Conservation (phyloP, 345 rosid species). For the Dipteronia sinensis region DNA sequence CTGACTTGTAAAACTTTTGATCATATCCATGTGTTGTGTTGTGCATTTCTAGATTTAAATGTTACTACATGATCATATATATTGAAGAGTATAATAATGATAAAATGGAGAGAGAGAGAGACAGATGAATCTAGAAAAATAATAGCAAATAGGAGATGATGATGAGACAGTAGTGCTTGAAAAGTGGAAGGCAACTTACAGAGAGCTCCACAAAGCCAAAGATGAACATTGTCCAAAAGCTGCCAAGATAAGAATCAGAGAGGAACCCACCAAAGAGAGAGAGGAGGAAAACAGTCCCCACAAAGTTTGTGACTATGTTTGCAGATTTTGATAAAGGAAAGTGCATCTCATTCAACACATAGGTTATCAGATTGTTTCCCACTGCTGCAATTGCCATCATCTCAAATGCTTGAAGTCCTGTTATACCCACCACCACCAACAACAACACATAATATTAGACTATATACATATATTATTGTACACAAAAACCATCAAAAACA, state of each 20-base stretch:
- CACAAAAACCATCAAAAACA: neutral
- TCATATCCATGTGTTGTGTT: too few species aligned
- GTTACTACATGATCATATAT: too few species aligned
- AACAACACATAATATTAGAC: too few species aligned
- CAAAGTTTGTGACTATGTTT: conserved; percentile 78
- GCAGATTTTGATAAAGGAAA: conserved; percentile 72
- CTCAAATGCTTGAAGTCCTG: conserved; percentile 67
- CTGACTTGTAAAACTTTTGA: too few species aligned
- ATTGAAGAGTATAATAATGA: too few species aligned
- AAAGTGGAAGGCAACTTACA: conserved; percentile 30
- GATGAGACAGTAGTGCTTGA: neutral
- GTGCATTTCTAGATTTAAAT: too few species aligned
- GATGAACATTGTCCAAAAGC: conserved; percentile 57
- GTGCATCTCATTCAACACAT: conserved; percentile 74
- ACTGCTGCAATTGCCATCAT: conserved; percentile 80
- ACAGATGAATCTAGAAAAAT: too few species aligned
- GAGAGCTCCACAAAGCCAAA: conserved; percentile 59
- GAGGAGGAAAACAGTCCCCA: conserved; percentile 83
- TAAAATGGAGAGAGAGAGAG: too few species aligned
- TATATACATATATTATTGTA: too few species aligned
- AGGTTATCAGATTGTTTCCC: conserved; percentile 83
- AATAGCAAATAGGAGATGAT: too few species aligned
- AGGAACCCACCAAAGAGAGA: conserved; percentile 89
- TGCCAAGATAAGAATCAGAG: conserved; percentile 75
- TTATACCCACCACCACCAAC: neutral